phyloP scores from a whole-genome alignment of 345 rosid species.

The Melastoma malabathricum region DNA sequence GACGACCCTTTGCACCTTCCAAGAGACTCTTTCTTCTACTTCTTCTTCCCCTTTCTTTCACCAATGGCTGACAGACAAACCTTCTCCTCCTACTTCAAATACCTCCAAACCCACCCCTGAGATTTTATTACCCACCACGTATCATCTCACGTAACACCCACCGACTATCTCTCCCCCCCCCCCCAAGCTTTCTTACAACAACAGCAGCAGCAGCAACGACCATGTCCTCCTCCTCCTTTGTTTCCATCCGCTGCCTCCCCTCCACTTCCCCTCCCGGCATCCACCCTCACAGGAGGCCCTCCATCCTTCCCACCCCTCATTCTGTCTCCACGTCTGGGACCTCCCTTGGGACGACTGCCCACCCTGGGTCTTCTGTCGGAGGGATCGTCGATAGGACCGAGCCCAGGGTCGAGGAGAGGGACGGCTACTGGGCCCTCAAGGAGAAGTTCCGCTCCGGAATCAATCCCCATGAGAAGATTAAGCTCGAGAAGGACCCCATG shows the following conservation, averaged over 20 bases:
- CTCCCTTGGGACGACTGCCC: background rate
- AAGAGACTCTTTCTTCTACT: slow-evolving; percentile 21
- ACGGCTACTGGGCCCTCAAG: slow-evolving; percentile 69
- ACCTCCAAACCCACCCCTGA: too few relatives aligned
- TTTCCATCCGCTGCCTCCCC: slow-evolving; percentile 13
- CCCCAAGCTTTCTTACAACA: too few relatives aligned
- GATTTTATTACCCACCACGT: too few relatives aligned
- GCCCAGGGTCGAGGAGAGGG: slow-evolving; percentile 66
- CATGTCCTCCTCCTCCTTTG: slow-evolving; percentile 9
- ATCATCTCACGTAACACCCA: too few relatives aligned
- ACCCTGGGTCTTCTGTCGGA: slow-evolving; percentile 15
- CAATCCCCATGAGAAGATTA: slow-evolving; percentile 78
- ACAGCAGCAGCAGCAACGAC: too few relatives aligned
- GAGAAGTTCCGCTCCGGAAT: slow-evolving; percentile 77
- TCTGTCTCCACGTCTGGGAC: too few relatives aligned
- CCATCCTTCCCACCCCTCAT: too few relatives aligned
- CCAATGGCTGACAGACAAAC: too few relatives aligned
- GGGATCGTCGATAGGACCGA: slow-evolving; percentile 60
- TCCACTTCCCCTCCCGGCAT: slow-evolving; percentile 3
- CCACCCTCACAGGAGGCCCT: too few relatives aligned
- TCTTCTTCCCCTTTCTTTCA: background rate
- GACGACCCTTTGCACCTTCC: slow-evolving; percentile 42
- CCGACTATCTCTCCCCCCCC: too few relatives aligned
- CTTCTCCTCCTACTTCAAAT: too few relatives aligned
- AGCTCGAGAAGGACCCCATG: slow-evolving; percentile 83